Conservation (phyloP, 441 rosid genomes). For the Sinapis alba region DNA sequence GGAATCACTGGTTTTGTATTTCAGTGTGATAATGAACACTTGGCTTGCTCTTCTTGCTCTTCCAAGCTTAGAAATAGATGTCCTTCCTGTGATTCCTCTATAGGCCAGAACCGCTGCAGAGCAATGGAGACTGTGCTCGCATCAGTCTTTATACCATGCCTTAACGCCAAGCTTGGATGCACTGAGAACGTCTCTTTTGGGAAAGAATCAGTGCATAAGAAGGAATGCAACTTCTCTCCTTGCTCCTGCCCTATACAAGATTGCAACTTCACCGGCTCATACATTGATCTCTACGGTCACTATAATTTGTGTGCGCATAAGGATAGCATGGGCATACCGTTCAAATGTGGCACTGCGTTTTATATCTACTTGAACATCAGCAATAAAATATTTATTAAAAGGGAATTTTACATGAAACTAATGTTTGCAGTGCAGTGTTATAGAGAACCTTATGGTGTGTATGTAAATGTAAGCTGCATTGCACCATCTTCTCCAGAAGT, state of each 20-base stretch:
- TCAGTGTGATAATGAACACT: background rate
- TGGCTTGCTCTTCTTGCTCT: background rate
- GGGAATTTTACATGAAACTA: background rate
- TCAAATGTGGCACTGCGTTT: background rate
- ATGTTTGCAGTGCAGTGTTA: background rate
- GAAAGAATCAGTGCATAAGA: conserved; percentile 45
- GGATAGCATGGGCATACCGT: background rate
- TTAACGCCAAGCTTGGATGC: conserved; percentile 50
- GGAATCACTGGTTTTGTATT: background rate
- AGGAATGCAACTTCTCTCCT: conserved; percentile 33
- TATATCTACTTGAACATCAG: background rate
- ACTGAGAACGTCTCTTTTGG: conserved; percentile 34
- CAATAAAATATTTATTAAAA: background rate
- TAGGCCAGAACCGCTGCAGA: background rate
- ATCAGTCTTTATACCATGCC: conserved; percentile 48
- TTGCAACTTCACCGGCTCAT: conserved; percentile 45
- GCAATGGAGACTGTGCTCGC: conserved; percentile 67
- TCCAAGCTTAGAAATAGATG: background rate
- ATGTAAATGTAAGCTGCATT: background rate
- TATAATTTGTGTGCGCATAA: background rate
- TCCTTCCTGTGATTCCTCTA: background rate
- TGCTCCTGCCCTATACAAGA: conserved; percentile 51
- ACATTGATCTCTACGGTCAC: conserved; percentile 27
- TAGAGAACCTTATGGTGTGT: background rate
- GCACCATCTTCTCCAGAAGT: background rate